These are phyloP conservation scores for Ogataea paradorogensis DNA, from an alignment of 805 yeast genomes.

Conservation along the genomic window DNA sequence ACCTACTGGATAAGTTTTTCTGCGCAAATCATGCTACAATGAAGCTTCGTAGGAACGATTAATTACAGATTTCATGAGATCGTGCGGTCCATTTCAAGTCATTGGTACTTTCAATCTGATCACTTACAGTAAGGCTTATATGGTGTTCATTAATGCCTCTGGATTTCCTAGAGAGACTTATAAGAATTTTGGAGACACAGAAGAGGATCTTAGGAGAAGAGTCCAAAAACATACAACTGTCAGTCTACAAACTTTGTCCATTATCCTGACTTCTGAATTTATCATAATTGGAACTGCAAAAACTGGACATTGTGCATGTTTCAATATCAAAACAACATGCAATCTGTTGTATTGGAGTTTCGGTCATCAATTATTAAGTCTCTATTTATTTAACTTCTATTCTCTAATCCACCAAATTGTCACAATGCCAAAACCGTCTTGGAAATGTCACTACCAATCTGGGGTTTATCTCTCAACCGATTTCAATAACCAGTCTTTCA, in stretches of 20 bases:
- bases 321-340: conserved; percentile 37
- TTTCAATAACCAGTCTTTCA: conserved; percentile 43
- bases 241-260: conserved; percentile 38
- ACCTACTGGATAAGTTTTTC: no score
- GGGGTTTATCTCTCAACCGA: conserved; percentile 30
- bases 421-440: conserved; percentile 17
- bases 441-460: conserved; percentile 16
- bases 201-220: conserved; percentile 37
- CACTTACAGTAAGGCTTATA: conserved; percentile 40
- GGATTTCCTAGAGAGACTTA: conserved; percentile 42
- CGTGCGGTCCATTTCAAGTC: no score
- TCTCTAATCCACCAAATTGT: conserved; percentile 22
- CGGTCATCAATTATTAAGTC: conserved; percentile 19
- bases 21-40: no score
- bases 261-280: conserved; percentile 42
- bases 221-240: conserved; percentile 32
- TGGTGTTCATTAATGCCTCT: conserved; percentile 37
- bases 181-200: conserved; percentile 41
- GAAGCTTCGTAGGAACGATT: no score
- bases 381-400: conserved; percentile 19
- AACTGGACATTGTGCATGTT: conserved; percentile 37
- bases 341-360: conserved; percentile 18
- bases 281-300: conserved; percentile 38
- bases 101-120: no score
- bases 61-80: no score